These are phyloP conservation scores for Pseudocercospora macadamiae DNA, from an alignment of 2,329 filamentous ascomycete genomes.

Conservation along the genomic window DNA sequence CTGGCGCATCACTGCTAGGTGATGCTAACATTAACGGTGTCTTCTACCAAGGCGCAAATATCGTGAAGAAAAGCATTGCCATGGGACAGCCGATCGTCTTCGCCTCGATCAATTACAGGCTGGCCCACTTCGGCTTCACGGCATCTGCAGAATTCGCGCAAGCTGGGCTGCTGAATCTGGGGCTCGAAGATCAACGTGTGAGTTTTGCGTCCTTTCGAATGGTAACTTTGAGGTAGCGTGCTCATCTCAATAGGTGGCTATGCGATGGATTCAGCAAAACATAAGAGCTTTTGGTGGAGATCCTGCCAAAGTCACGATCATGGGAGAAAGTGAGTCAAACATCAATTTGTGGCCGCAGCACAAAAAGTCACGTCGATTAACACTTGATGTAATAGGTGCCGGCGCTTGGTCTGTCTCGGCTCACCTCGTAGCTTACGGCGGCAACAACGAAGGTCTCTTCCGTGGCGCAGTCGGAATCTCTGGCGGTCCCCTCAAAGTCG, in stretches of 20 bases:
- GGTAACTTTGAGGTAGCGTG: too few species aligned
- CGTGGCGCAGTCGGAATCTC: constrained; percentile 76
- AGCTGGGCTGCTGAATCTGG: constrained; percentile 37
- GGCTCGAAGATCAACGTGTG: constrained; percentile 34
- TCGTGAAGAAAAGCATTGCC: constrained; percentile 46
- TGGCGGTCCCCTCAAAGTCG: constrained; percentile 52
- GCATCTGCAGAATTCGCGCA: constrained; percentile 33
- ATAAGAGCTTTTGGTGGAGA: constrained; percentile 33
- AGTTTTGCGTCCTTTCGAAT: too few species aligned
- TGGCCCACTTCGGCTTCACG: constrained; percentile 37
- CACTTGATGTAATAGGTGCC: too few species aligned
- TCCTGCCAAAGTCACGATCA: constrained; percentile 29
- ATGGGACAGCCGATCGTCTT: constrained; percentile 65
- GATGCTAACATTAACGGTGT: constrained; percentile 27
- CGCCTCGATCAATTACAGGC: constrained; percentile 53
- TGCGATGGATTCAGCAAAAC: constrained; percentile 37
- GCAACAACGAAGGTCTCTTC: constrained; percentile 66
- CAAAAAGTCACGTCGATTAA: too few species aligned
- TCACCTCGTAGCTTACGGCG: constrained; percentile 73
- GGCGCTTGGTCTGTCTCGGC: constrained; percentile 70
- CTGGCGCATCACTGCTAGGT: constrained; percentile 29
- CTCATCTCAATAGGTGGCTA: too few species aligned
- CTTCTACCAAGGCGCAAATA: constrained; percentile 43
- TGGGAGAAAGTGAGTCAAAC: too few species aligned
- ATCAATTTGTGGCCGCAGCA: too few species aligned